These are phyloP conservation scores for Paecilomyces formosus DNA, from an alignment of 2,329 filamentous ascomycete genomes.

Conservation along the genomic window DNA sequence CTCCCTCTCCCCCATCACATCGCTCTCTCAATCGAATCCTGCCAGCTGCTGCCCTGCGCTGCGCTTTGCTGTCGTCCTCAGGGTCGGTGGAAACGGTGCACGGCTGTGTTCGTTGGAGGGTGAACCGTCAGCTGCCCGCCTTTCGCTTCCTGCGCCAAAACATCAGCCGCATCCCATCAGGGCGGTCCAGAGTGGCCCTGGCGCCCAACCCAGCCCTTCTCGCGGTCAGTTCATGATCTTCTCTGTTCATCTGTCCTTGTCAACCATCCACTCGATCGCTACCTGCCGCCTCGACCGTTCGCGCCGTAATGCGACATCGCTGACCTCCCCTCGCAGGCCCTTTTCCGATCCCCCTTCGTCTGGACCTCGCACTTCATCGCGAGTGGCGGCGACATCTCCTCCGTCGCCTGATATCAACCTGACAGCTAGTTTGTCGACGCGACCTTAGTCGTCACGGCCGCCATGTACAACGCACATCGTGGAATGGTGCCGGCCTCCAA, in stretches of 20 bases:
- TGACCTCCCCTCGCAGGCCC: slow-evolving; percentile 9
- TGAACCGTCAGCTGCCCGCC: slow-evolving; percentile 4
- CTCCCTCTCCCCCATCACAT: slow-evolving; percentile 10
- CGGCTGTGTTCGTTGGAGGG: not conserved
- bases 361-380: not conserved
- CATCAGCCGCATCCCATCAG: slow-evolving; percentile 17
- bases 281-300: slow-evolving; percentile 8
- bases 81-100: not conserved
- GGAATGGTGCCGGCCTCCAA: slow-evolving; percentile 66
- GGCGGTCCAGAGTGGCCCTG: not conserved
- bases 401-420: not conserved
- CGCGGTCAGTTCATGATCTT: not conserved
- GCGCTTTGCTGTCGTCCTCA: slow-evolving; percentile 1
- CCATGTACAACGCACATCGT: slow-evolving; percentile 83
- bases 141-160: slow-evolving; percentile 28
- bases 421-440: not conserved
- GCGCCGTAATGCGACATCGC: slow-evolving; percentile 17
- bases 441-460: slow-evolving; percentile 9
- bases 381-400: not conserved
- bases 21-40: slow-evolving; percentile 5
- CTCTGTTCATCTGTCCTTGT: not conserved
- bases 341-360: slow-evolving; percentile 3
- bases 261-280: not conserved
- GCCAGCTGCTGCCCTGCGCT: not conserved
- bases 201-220: not conserved